These are phyloP conservation scores for Zoysia japonica DNA, from an alignment of 176 grass and related monocot genomes.

Conservation along the genomic window DNA sequence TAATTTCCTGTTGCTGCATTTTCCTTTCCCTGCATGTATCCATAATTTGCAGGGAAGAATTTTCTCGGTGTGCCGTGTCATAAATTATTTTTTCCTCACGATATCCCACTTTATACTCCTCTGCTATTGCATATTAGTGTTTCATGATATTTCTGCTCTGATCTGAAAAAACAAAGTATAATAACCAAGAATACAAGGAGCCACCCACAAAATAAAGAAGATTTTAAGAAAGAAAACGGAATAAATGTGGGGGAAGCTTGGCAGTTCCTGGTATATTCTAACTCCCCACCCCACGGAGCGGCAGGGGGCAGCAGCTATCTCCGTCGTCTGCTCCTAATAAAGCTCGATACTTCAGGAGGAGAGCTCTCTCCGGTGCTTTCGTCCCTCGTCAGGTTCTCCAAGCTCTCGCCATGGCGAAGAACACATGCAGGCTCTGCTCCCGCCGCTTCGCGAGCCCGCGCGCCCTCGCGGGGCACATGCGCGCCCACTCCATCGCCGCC, in stretches of 20 bases:
- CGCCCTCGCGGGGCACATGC: slow-evolving; percentile 75
- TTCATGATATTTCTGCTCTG: neutral
- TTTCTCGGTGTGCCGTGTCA: neutral
- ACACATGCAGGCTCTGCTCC: slow-evolving; percentile 67
- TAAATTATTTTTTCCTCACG: neutral
- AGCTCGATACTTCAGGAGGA: slow-evolving; percentile 39
- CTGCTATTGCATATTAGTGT: neutral
- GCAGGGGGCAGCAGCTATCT: slow-evolving; percentile 28
- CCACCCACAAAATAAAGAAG: neutral
- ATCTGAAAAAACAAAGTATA: neutral
- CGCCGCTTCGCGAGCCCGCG: slow-evolving; percentile 70
- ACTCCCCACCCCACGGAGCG: slow-evolving; percentile 19
- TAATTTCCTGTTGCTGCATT: neutral
- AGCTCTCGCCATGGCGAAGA: slow-evolving; percentile 64
- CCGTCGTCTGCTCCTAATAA: slow-evolving; percentile 29
- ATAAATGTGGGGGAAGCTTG: slow-evolving; percentile 51
- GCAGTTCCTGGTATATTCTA: slow-evolving; percentile 54
- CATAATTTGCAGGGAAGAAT: neutral
- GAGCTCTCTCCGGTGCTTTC: slow-evolving; percentile 15
- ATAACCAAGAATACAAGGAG: slow-evolving; percentile 24
- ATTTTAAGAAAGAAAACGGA: neutral
- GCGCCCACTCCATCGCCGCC: slow-evolving; percentile 57
- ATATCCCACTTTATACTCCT: neutral
- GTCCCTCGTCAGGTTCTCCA: slow-evolving; percentile 25
- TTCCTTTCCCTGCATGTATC: neutral